phyloP scores from a whole-genome alignment of 139 green algal species.

The Penium margaritaceum region DNA sequence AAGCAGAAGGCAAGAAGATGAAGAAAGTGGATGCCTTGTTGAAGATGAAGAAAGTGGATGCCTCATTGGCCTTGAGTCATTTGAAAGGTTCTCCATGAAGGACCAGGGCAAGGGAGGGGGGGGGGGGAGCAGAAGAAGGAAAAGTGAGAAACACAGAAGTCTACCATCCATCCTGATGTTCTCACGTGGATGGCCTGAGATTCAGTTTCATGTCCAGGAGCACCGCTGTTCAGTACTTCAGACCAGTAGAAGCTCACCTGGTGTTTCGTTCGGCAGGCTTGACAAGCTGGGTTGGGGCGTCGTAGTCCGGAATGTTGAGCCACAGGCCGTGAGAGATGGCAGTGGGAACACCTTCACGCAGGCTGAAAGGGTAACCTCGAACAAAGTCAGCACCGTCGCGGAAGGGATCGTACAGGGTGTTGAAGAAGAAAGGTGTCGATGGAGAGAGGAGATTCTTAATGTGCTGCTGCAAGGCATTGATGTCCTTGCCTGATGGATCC shows the following conservation, averaged over 20 bases:
- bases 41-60: no score
- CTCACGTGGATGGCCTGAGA: no score
- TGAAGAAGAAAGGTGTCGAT: constrained; percentile 48
- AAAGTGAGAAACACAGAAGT: not conserved
- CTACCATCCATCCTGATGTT: not conserved
- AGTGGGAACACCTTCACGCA: constrained; percentile 78
- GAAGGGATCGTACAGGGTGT: constrained; percentile 49
- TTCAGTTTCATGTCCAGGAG: not conserved
- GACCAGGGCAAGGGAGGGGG: no score
- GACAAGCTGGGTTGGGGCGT: constrained; percentile 90
- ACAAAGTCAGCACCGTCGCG: constrained; percentile 18
- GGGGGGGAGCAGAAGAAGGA: not conserved
- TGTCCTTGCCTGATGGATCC: no score
- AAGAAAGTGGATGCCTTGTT: no score
- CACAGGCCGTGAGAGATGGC: constrained; percentile 85
- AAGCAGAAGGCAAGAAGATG: no score
- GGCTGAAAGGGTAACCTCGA: constrained; percentile 38
- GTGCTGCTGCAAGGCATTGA: constrained; percentile 39
- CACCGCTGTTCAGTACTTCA: not conserved
- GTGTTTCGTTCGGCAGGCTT: constrained; percentile 87
- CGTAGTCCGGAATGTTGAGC: constrained; percentile 95
- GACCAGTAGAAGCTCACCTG: not conserved
- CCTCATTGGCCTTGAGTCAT: no score
- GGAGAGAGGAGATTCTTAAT: constrained; percentile 34
- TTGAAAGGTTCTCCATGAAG: no score